Evolutionary conservation across 2,329 filamentous ascomycete genomes (phyloP), one percentile per base, ranked within the genome.

Genomic region (Neopestalotiopsis sp.): DNA sequence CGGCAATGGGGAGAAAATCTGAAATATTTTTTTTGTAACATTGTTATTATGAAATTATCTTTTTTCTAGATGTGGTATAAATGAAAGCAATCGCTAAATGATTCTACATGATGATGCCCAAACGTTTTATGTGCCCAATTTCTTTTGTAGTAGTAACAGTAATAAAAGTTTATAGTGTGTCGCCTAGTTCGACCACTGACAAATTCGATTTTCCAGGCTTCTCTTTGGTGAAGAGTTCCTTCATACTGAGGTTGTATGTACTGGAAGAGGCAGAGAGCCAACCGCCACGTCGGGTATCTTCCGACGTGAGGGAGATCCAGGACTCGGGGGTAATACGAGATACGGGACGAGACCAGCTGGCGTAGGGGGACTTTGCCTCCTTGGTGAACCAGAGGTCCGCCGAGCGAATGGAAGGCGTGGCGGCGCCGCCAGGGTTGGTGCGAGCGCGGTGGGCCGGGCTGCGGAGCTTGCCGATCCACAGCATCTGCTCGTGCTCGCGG

Each of bases 401-500:
- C 6, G 45, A 63, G 30, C 60, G 30, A 24, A 42, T 34, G 38
- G 62, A 65, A n/a, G n/a, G 24, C 10, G 62, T 45, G 40, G 14
- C 28, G n/a, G n/a, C 38, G n/a, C 20, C 40, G 14, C 40, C 62
- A 9, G 17, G 17, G 20, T 24, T 52, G 24, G 14, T 52, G 38
- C 62, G 62, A 5, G 38, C 40, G 20, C 62, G 62, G 40, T 65
- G 34, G 10, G 62, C 62, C 12, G 38, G 20, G 40, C 62, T 65
- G 40, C 62, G 62, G 13, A 49, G 62, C 62, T 65, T 65, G 9
- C 62, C 62, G 14, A 65, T 45, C 62, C 62, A 65, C 4, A 65
- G 24, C 62, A 65, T 65, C 40, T 65, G 62, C 20, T 65, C 62
- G 40, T 65, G 62, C 40, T 65, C 62, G 62, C 62, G 62, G 32